A percentile compares a stretch with the other conserved stretches of the same genome.
These are phyloP conservation scores for Rhipidocladum racemiflorum DNA, from an alignment of 176 grass and related monocot species.

Conservation along the genomic window DNA sequence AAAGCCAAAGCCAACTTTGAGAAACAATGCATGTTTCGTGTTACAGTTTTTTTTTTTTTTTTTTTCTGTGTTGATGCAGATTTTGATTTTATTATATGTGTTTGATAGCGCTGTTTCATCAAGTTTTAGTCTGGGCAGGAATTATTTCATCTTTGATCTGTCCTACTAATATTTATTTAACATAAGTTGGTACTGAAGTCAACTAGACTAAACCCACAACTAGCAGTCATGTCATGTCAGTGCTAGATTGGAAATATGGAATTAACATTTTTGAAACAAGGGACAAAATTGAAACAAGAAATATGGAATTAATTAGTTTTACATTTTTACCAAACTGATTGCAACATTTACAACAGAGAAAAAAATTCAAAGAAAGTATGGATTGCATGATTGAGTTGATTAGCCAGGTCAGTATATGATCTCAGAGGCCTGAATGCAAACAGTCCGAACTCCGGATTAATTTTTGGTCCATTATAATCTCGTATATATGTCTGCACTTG, in stretches of 20 bases:
- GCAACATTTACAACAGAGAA: background rate
- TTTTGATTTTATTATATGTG: background rate
- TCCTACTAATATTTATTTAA: background rate
- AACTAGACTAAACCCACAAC: background rate
- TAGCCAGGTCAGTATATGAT: background rate
- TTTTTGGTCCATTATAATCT: background rate
- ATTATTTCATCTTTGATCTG: background rate
- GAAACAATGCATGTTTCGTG: background rate
- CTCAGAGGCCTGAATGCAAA: background rate
- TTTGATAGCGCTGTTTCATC: background rate
- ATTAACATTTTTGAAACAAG: background rate
- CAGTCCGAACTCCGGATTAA: background rate
- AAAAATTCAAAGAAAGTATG: background rate
- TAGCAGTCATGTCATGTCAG: background rate
- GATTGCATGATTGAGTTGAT: background rate
- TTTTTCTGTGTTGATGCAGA: background rate
- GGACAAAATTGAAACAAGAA: background rate
- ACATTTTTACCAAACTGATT: background rate
- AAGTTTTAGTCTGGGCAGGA: too few species aligned
- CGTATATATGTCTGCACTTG: background rate
- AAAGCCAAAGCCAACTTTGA: background rate
- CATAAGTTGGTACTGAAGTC: background rate
- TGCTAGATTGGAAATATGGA: background rate
- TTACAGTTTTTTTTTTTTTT: background rate
- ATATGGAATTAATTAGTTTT: background rate